These are phyloP conservation scores for Ophiosphaerella herpotricha DNA, from an alignment of 2,329 filamentous ascomycete genomes.

Conservation along the genomic window DNA sequence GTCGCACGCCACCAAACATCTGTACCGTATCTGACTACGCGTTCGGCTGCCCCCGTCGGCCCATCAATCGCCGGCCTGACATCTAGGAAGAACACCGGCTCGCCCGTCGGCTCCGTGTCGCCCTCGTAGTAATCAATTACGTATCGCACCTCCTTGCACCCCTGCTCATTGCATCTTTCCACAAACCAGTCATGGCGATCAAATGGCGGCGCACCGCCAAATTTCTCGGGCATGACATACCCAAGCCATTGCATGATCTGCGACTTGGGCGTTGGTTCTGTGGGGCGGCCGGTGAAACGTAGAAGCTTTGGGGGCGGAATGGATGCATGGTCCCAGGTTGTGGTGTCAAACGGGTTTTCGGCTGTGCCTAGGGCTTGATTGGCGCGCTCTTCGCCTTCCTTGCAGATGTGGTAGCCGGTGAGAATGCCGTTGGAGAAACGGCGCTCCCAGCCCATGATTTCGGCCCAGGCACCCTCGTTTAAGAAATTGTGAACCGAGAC, in stretches of 20 bases:
- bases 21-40: slow-evolving; percentile 84
- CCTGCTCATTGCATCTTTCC: slow-evolving; percentile 68
- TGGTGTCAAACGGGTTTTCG: slow-evolving; percentile 40
- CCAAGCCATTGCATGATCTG: slow-evolving; percentile 80
- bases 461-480: slow-evolving; percentile 95
- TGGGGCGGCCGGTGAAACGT: slow-evolving; percentile 85
- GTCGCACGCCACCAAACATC: slow-evolving; percentile 93
- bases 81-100: slow-evolving; percentile 95
- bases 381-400: slow-evolving; percentile 71
- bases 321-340: slow-evolving; percentile 40
- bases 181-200: slow-evolving; percentile 98
- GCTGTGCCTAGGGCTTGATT: slow-evolving; percentile 55
- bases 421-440: slow-evolving; percentile 76
- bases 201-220: slow-evolving; percentile 82
- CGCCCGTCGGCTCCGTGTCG: slow-evolving; percentile 78
- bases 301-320: slow-evolving; percentile 70
- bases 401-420: slow-evolving; percentile 74
- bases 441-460: slow-evolving; percentile 92
- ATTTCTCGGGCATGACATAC: slow-evolving; percentile 77
- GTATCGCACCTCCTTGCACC: slow-evolving; percentile 81
- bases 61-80: slow-evolving; percentile 87
- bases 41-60: slow-evolving; percentile 77
- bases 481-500: slow-evolving; percentile 97
- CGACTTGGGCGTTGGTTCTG: slow-evolving; percentile 90
- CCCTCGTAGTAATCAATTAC: slow-evolving; percentile 97